Base-by-base conservation (phyloP, 352 stramenopile genomes). In the Phytophthora parvispora region DNA sequence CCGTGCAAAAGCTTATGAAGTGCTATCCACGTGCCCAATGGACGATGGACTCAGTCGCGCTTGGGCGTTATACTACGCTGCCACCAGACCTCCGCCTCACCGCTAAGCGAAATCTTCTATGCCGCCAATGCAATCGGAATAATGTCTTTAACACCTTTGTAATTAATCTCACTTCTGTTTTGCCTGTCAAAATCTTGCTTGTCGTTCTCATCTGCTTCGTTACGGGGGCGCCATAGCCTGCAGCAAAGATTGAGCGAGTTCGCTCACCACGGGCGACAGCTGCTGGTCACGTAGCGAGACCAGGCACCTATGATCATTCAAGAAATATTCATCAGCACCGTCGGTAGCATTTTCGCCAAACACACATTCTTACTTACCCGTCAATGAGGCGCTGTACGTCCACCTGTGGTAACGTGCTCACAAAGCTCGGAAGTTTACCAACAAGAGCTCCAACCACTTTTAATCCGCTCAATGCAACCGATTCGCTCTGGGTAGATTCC, bases 31-130 rank as follows among this genome's bases (percentile, higher is more conserved):
- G 36, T 90, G 81, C 36, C 72, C 79, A 1, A 90, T 92, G 81
- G 84, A 92, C 60, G 84, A 92, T 50, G 84, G 84, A n/a, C 73
- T 92, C 38, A 90, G 79, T 53, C 84, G 84, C 10, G 81, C 84
- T 16, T 92, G 81, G 79, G 84, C 83, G 13, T 68, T 92, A 6
- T 92, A 90, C 66, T 78, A 83, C 59, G 75, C 83, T 7, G 75
- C 76, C 24, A 89, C 84, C 36, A 72, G 77, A 15, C 71, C 67
- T 10, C 29, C 70, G n/a, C 43, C 57, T 0, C 64, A 63, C 9
- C 77, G 66, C 55, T 78, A 78, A 58, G 22, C 2, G 9, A 50
- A 43, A 31, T 18, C 28, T 28, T 43, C 8, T 25, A 29, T 28
- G 18, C 22, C 24, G 20, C 42, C 42, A 27, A 49, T 1, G 7